phyloP scores from a whole-genome alignment of 768 basidiomycete species.

The Cystofilobasidium bisporidii region DNA sequence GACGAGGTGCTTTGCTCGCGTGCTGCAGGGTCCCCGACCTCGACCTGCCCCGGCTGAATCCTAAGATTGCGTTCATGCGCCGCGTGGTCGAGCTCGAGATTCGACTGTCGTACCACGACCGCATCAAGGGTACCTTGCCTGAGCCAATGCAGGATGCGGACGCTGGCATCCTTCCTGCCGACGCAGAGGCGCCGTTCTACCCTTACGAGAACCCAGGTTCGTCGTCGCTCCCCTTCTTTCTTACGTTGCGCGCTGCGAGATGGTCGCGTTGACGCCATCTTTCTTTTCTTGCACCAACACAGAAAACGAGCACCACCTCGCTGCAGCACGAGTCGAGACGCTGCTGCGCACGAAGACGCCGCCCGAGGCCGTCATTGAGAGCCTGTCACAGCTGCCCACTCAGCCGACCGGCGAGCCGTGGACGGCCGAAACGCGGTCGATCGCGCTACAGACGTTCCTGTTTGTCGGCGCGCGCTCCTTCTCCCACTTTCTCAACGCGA shows the following conservation, averaged over 20 bases:
- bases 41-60: constrained; percentile 60
- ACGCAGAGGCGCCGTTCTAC: constrained; percentile 68
- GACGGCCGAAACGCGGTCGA: constrained; percentile 59
- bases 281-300: no score
- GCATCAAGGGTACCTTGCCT: constrained; percentile 79
- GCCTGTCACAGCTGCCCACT: constrained; percentile 60
- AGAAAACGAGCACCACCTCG: constrained; percentile 72
- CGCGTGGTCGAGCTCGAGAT: constrained; percentile 81
- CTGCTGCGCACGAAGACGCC: constrained; percentile 57
- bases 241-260: no score
- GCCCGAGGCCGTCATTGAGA: constrained; percentile 65
- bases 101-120: constrained; percentile 83
- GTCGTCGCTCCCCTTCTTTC: no score
- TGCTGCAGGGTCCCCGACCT: constrained; percentile 89
- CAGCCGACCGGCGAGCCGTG: constrained; percentile 55
- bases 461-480: constrained; percentile 90
- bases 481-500: constrained; percentile 93
- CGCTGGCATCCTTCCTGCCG: constrained; percentile 53
- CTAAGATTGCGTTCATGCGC: constrained; percentile 77
- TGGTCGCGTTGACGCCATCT: not conserved
- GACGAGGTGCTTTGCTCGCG: no score
- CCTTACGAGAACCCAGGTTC: constrained; percentile 71
- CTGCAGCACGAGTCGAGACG: constrained; percentile 64
- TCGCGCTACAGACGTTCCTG: constrained; percentile 76
- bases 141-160: constrained; percentile 63